These are phyloP conservation scores for Dentiscutata heterogama DNA, from an alignment of 371 early-diverging fungal genomes.

Conservation along the genomic window DNA sequence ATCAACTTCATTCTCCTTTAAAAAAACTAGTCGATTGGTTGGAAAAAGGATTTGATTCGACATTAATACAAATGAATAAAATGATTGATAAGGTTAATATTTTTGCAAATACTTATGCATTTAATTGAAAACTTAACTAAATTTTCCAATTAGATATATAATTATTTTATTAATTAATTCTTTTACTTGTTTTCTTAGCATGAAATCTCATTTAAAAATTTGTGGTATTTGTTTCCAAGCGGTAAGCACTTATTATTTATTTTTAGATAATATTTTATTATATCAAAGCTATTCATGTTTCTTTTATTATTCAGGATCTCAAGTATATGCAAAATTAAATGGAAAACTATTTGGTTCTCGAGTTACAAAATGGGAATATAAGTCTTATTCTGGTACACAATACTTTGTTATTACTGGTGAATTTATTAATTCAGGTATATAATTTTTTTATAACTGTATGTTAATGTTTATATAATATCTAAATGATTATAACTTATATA, in stretches of 20 bases:
- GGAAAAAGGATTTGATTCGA: neutral
- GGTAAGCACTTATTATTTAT: neutral
- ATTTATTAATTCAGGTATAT: neutral
- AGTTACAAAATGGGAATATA: neutral
- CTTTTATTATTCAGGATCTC: neutral
- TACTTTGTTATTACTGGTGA: neutral
- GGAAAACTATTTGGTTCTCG: neutral
- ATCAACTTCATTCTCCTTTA: neutral
- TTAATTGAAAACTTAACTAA: neutral
- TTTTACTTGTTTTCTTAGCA: neutral
- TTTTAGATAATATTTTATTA: neutral
- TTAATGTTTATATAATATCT: no score
- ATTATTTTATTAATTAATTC: neutral
- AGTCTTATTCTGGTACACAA: neutral
- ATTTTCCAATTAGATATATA: no score
- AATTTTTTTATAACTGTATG: neutral
- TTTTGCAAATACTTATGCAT: no score
- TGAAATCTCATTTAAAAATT: neutral
- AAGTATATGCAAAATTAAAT: neutral
- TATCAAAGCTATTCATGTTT: neutral
- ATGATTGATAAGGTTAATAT: neutral
- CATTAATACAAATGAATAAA: neutral
- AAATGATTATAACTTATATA: no score
- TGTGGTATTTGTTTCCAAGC: conserved; percentile 11
- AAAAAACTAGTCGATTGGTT: neutral